Evolutionary conservation across 2,329 filamentous ascomycete genomes (phyloP), one percentile per base, ranked within the genome.

Genomic region (Calonectria pseudoreteaudii): DNA sequence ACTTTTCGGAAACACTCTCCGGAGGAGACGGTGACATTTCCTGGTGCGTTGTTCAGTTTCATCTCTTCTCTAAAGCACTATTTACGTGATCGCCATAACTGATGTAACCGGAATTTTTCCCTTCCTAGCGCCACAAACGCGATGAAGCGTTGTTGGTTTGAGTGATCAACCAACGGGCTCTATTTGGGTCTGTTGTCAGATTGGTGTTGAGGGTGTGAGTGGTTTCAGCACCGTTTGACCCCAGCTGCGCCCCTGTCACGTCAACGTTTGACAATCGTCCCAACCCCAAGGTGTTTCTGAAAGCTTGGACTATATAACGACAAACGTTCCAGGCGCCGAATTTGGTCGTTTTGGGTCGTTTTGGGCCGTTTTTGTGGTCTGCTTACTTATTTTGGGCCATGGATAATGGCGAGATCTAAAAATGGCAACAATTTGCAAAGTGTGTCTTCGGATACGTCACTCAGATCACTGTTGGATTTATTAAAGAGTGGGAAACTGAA

Each of bases 211-310:
- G 26, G 30, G 50, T 14, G 53, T 23, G 38, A 31, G 11, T 38
- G 56, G 71, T 73, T 73, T 71, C 71, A 73, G 47, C 56, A 58
- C 47, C 18, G 69, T 72, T 44, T 66, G 66, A 49, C 23, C 10
- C 41, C 26, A 23, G 52, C 34, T 47, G 56, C 36, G 62, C 64
- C 53, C 64, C 68, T 68, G 65, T 44, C 58, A 65, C 38, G 56
- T 70, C 70, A 71, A 44, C n/a, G 72, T 74, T 74, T 74, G 68
- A 74, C 18, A 56, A 52, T 71, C 69, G 64, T 72, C 72, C 44
- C 72, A 65, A 65, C 60, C 60, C 38, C 41, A n/a, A 18, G 26
- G 60, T 7, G 60, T 65, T 65, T 49, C 41, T 47, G 26, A 28
- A 34, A 16, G 14, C 9, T 11, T 41, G 14, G 11, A 16, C n/a